These are phyloP conservation scores for Camellia lanceoleosa DNA, from an alignment of 148 eudicot genomes.

Conservation along the genomic window DNA sequence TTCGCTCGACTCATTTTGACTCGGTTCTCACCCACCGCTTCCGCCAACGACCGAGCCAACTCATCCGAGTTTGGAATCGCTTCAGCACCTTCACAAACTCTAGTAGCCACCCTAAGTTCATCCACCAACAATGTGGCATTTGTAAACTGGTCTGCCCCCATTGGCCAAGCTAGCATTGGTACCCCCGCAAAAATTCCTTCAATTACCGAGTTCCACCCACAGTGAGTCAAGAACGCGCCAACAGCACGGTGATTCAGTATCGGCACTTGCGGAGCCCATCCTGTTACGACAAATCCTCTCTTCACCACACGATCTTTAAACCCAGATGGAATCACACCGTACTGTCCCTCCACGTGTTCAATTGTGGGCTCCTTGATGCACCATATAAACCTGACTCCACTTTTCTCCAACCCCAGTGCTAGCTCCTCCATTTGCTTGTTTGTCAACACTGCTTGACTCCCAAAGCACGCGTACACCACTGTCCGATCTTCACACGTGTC, in stretches of 20 bases:
- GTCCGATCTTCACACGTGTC: conserved; percentile 18
- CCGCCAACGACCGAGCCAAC: conserved; percentile 21
- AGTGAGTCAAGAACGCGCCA: conserved; percentile 40
- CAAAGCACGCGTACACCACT: conserved; percentile 45
- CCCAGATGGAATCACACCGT: conserved; percentile 33
- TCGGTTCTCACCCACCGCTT: neutral
- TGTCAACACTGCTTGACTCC: conserved; percentile 38
- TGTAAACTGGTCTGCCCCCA: conserved; percentile 41
- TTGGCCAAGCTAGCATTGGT: conserved; percentile 49
- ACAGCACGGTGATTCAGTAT: conserved; percentile 38
- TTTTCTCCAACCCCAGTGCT: conserved; percentile 34
- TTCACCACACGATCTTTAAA: conserved; percentile 41
- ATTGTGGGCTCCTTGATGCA: conserved; percentile 26
- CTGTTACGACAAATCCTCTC: conserved; percentile 35
- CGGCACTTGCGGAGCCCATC: conserved; percentile 47
- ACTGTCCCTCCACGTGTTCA: conserved; percentile 19
- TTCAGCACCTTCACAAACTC: conserved; percentile 29
- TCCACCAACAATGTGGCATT: conserved; percentile 37
- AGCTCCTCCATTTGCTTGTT: conserved; percentile 35
- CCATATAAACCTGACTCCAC: conserved; percentile 35
- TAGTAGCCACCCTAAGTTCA: conserved; percentile 31
- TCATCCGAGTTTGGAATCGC: conserved; percentile 31
- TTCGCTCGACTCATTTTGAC: neutral
- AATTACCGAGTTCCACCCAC: conserved; percentile 51
- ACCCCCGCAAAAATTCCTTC: conserved; percentile 36